These are phyloP conservation scores for Kockiozyma suomiensis DNA, from an alignment of 805 yeast species.

Conservation along the genomic window DNA sequence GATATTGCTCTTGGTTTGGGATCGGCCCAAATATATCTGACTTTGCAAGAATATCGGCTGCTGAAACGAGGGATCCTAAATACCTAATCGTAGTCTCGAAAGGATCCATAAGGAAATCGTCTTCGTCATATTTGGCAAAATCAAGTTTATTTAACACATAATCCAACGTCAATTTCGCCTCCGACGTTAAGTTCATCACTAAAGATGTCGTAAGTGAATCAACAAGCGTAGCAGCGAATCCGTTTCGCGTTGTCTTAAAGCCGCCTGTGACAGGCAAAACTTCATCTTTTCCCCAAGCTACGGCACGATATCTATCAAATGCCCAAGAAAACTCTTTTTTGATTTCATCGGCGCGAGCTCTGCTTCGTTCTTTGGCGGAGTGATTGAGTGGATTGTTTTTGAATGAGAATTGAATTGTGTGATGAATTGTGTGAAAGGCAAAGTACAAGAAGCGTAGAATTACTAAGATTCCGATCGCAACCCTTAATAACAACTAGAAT, in stretches of 20 bases:
- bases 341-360: slow-evolving; percentile 22
- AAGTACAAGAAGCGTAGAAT: background rate
- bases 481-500: background rate
- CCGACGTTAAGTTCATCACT: slow-evolving; percentile 43
- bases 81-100: slow-evolving; percentile 50
- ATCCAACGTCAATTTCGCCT: slow-evolving; percentile 42
- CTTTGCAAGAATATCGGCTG: slow-evolving; percentile 47
- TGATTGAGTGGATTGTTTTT: background rate
- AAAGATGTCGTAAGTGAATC: slow-evolving; percentile 51
- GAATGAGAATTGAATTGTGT: slow-evolving; percentile 18
- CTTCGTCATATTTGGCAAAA: slow-evolving; percentile 44
- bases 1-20: slow-evolving; percentile 11
- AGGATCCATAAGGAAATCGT: slow-evolving; percentile 42
- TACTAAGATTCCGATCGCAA: background rate
- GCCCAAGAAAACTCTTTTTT: slow-evolving; percentile 29
- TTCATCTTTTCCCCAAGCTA: slow-evolving; percentile 47
- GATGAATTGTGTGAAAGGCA: slow-evolving; percentile 5
- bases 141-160: slow-evolving; percentile 41
- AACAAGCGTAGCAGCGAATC: slow-evolving; percentile 50
- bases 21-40: slow-evolving; percentile 34
- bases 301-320: slow-evolving; percentile 16
- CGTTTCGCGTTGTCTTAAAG: slow-evolving; percentile 43
- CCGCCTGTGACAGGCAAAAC: slow-evolving; percentile 43
- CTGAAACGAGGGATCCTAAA: slow-evolving; percentile 51
- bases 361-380: slow-evolving; percentile 1